A percentile compares a stretch with the other conserved stretches of the same genome.
phyloP scores from a whole-genome alignment of 2,329 filamentous ascomycete genomes.

The Ophiocordyceps robertsii region DNA sequence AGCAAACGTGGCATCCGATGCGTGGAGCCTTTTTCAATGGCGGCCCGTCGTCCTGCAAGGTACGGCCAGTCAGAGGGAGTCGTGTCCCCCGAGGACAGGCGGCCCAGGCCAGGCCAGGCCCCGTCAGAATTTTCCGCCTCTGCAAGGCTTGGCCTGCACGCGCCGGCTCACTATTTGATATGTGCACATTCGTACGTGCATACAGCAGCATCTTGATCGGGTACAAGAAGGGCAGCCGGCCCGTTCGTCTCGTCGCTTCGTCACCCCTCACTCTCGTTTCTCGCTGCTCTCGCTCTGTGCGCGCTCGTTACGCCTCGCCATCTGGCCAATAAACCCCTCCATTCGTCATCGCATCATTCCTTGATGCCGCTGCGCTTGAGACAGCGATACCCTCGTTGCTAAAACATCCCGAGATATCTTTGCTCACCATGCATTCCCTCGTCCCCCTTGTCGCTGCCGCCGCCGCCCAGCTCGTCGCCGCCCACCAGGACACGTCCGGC shows the following conservation, averaged over 20 bases:
- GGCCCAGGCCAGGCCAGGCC: neutral
- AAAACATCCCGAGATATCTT: no score
- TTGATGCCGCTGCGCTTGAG: neutral
- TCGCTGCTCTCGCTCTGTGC: no score
- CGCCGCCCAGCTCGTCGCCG: conserved; percentile 23
- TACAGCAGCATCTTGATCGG: no score
- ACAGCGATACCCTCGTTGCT: neutral
- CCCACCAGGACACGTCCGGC: conserved; percentile 10
- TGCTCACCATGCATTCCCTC: conserved; percentile 31
- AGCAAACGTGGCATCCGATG: neutral
- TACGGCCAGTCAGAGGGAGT: conserved; percentile 9
- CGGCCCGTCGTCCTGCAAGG: conserved; percentile 2
- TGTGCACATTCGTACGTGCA: no score
- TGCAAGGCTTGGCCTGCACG: neutral
- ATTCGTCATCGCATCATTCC: neutral
- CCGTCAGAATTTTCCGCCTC: neutral
- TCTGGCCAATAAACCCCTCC: neutral
- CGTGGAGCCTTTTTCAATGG: neutral
- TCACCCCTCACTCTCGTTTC: neutral
- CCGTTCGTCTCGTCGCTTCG: neutral
- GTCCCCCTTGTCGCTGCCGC: conserved; percentile 26
- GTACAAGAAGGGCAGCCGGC: neutral
- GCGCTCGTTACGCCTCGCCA: neutral
- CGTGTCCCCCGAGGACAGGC: no score
- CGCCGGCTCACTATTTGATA: no score